Evolutionary conservation across 345 rosid genomes (phyloP), one percentile per base, ranked within the genome.

Genomic region (Salix dunnii): DNA sequence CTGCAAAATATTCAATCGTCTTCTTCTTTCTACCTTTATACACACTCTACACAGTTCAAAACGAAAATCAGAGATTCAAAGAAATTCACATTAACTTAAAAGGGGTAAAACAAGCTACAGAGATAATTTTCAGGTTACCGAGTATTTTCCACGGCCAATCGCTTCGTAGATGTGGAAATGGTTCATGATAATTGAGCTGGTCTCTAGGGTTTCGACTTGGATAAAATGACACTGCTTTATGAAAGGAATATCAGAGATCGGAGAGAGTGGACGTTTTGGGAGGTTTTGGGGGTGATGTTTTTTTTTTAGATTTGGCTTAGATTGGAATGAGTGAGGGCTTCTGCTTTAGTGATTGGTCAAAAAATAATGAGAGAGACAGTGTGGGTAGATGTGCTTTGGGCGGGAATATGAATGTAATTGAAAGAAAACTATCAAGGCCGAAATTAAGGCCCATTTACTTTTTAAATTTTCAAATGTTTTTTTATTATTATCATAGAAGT

Each of bases 1-100:
- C 86, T 1, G 99, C 98, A 53, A 90, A 96, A 82, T 96, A 93
- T 89, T 93, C 98, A 76, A 96, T 96, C 67, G 96, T 87, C 89
- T 91, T 92, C 97, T 93, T 96, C 97, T 90, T 93, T 85, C 99
- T 88, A 69, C 99, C 99, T 82, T 93, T 93, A 77, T 93, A 93
- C 68, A 96, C 99, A 65, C 90, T 88, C 99, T 96, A 73, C 74
- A 53, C 13, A 40, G 5, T 63, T 28, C 48, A 20, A 58, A 58
- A 60, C 62, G 30, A 74, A 70, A 68, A 66, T 8, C 0, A 72
- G 30, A 10, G 20, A 73, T 55, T 53, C 31, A 27, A 49, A 43
- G 63, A 13, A 43, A 33, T 14, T 4, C 61, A 11, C 70, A 49
- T 2, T 69, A 17, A 12, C 65, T 0, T 6, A 51, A 79, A 53